phyloP scores from a whole-genome alignment of 202 grass and related monocot genomes.

The Carex sylvatica region DNA sequence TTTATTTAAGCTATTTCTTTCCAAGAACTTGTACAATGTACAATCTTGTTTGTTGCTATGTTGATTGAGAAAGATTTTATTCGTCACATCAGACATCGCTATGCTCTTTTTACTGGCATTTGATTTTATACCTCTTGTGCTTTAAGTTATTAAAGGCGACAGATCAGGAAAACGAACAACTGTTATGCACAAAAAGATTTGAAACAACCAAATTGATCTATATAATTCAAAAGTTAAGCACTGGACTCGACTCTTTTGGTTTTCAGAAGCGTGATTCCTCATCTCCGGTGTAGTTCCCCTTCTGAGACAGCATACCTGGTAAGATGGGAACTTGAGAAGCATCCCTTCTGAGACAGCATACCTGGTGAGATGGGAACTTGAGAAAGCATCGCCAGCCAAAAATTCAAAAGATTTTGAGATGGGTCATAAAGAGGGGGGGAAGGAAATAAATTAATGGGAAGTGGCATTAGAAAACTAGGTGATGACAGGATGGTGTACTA shows the following conservation, averaged over 20 bases:
- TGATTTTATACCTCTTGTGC: not conserved
- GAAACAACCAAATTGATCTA: not conserved
- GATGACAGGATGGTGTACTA: not conserved
- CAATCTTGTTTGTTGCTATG: not conserved
- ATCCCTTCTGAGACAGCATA: not conserved
- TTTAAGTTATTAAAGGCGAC: not conserved
- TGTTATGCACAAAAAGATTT: not conserved
- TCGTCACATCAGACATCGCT: not conserved
- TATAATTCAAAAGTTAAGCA: not conserved
- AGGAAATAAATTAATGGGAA: not conserved
- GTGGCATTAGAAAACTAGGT: not conserved
- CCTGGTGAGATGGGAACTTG: too few relatives aligned
- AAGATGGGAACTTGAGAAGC: not conserved
- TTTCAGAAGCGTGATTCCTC: not conserved
- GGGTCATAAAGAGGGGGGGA: not conserved
- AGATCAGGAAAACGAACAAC: not conserved
- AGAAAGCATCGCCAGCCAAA: not conserved
- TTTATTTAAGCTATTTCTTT: not conserved
- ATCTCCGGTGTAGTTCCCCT: not conserved
- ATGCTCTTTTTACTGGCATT: not conserved
- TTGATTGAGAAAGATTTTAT: not conserved
- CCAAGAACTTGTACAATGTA: not conserved
- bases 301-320: not conserved
- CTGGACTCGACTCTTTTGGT: not conserved
- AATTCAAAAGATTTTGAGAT: not conserved